Conservation (phyloP, 2,329 filamentous ascomycete species). For the Alternaria viburni region DNA sequence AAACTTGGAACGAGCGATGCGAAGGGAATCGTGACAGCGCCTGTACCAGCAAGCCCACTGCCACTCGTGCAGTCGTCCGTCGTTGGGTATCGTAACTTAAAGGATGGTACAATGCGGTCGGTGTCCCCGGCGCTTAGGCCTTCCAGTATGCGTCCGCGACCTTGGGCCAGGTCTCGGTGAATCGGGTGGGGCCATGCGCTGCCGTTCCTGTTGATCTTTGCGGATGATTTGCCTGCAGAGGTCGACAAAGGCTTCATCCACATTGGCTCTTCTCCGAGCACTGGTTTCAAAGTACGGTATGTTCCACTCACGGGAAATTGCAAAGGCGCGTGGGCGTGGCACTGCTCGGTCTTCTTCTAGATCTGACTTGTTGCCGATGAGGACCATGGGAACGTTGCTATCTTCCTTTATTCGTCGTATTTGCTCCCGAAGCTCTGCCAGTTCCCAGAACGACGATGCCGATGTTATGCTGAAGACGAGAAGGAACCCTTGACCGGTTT, state of each 20-base stretch:
- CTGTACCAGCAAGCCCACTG: conserved; percentile 33
- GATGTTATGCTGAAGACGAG: conserved; percentile 93
- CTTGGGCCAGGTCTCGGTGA: conserved; percentile 18
- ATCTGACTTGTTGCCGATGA: conserved; percentile 91
- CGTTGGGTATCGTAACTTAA: conserved; percentile 33
- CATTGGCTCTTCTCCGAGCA: conserved; percentile 81
- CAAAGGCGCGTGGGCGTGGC: conserved; percentile 78
- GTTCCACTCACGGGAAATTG: conserved; percentile 84
- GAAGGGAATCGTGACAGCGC: conserved; percentile 14
- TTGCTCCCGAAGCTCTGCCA: conserved; percentile 82
- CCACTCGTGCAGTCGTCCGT: conserved; percentile 20
- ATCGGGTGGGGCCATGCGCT: conserved; percentile 24
- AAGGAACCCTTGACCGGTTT: conserved; percentile 88
- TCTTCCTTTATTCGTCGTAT: conserved; percentile 92
- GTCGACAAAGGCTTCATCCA: conserved; percentile 88
- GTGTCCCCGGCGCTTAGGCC: conserved; percentile 18
- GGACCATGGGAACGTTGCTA: conserved; percentile 82
- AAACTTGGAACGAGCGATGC: conserved; percentile 9
- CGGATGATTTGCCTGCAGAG: conserved; percentile 83
- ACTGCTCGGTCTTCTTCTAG: conserved; percentile 85
- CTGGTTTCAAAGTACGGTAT: conserved; percentile 92
- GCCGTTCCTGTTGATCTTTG: conserved; percentile 64
- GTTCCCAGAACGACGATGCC: conserved; percentile 79
- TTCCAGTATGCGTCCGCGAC: conserved; percentile 10
- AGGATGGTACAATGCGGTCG: conserved; percentile 38